Base-by-base conservation (phyloP, 1,139 yeast genomes). In the Candida sanyaensis region DNA sequence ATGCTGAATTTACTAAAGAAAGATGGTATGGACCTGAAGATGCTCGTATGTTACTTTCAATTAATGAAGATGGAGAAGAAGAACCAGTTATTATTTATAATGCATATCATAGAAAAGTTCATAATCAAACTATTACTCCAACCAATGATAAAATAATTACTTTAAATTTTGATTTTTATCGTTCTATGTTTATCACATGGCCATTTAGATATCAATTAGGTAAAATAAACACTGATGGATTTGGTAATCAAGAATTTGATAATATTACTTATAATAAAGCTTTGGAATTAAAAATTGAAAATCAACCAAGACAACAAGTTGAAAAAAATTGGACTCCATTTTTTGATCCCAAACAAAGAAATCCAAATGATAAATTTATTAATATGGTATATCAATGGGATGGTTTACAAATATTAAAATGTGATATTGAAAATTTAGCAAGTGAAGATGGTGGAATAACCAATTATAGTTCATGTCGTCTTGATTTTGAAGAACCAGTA, bases 241-340 rank as follows among this genome's bases (percentile, higher is more conserved):
- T 37, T 9, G 34, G 43, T 1, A 53, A 58, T 47, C 26, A 49
- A 4, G 54, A 50, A 11, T 63, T 50, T 42, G 65, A 64, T 45
- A 44, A 57, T 28, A 51, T 53, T 11, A 36, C 53, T 6, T 69
- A 63, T 50, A 61, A 53, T 42, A 59, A 57, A 47, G 62, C 60
- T 2, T 52, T 57, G 12, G 72, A 68, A 47, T 57, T 71, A 33
- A 54, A 66, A 27, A 60, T 63, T 29, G 62, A 62, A 36, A 29
- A 21, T 21, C 26, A 41, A 26, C 58, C 11, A 56, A 13, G 54
- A 24, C 42, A 44, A 17, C n/a, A 26, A 33, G 33, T 43, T 12
- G 76, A 73, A 51, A 75, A 75, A 55, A 75, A 75, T 53, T 75
- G 80, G 80, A 71, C 77, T 2, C 79, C 80, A 0, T 63, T 74